Conservation (phyloP, 192 early-diverging fungal species). For the Entophlyctis luteolus region DNA sequence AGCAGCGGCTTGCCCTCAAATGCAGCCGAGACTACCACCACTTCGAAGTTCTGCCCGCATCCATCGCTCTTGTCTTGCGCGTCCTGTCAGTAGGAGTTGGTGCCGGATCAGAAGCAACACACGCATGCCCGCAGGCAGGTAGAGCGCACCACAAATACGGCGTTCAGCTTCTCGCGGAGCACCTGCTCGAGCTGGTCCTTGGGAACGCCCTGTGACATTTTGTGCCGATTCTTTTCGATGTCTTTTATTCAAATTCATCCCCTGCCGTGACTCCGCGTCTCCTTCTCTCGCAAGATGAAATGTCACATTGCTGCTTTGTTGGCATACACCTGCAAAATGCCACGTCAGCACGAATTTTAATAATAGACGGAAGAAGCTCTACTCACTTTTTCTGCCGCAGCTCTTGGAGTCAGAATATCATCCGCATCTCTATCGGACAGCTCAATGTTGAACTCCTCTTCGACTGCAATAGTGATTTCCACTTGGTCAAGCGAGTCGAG, state of each 20-base stretch:
- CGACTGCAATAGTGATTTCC: slow-evolving; percentile 98
- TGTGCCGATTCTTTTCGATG: neutral
- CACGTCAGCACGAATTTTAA: too few relatives aligned
- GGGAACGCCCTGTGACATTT: slow-evolving; percentile 10
- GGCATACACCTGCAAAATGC: too few relatives aligned
- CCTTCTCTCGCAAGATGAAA: too few relatives aligned
- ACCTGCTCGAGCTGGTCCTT: slow-evolving; percentile 20
- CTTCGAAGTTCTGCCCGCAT: slow-evolving; percentile 79
- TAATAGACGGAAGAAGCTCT: too few relatives aligned
- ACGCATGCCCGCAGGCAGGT: neutral
- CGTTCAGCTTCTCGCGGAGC: slow-evolving; percentile 10
- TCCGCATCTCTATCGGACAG: slow-evolving; percentile 96
- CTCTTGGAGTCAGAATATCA: slow-evolving; percentile 80
- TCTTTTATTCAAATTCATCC: neutral
- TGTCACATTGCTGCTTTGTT: too few relatives aligned
- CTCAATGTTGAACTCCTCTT: slow-evolving; percentile 99
- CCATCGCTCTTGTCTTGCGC: slow-evolving; percentile 65
- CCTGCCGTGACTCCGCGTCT: too few relatives aligned
- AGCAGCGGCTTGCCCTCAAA: slow-evolving; percentile 71
- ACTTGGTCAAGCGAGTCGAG: slow-evolving; percentile 96
- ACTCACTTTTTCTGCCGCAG: slow-evolving; percentile 83
- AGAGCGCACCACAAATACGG: slow-evolving; percentile 8
- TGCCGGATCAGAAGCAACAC: too few relatives aligned
- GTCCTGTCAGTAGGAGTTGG: too few relatives aligned
- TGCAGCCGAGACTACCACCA: slow-evolving; percentile 66